Evolutionary conservation across 2,329 filamentous ascomycete species (phyloP), one percentile per base, ranked within the genome.

Genomic region (Fusarium falciforme): DNA sequence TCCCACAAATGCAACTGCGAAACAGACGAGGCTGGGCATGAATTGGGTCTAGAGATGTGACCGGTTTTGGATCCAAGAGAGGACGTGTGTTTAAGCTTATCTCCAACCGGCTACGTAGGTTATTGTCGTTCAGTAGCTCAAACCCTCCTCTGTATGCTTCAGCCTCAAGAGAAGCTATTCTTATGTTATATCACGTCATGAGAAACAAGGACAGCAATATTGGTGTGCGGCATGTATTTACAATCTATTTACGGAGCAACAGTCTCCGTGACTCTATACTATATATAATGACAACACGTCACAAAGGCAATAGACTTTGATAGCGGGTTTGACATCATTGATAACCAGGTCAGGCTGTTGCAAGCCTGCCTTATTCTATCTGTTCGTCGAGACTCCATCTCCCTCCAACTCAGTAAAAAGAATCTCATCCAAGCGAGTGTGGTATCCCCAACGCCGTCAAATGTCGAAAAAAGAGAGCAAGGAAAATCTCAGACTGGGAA

Each of bases 261-360:
- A 49, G 16, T 49, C 25, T 52, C 47, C 47, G 25, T 31, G 5
- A 2, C 44, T 52, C 47, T 31, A 52, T 29, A n/a, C 27, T 52
- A 52, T 29, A 29, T 52, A 31, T 20, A 55, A 35, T 20, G 49
- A 29, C 31, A 55, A 35, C 52, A 55, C 27, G 31, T 63, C 61
- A 58, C 55, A 63, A 44, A 64, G 17, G 33, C 17, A 35, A 55
- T 20, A 49, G 3, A 58, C 47, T 57, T 29, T 58, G 61, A 36
- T 63, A 58, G 49, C 64, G 71, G 67, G 71, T 70, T 60, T 66
- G 80, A 77, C 73, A 87, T 86, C n/a, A 72, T 79, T 58, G 76
- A 76, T 72, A 71, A 74, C 63, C 52, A 75, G 57, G 71, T 52
- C 52, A 71, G 66, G 52, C 71, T 44, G 44, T 49, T 17, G 60